Conservation (phyloP, 129 eudicot species). For the Arctium lappa region DNA sequence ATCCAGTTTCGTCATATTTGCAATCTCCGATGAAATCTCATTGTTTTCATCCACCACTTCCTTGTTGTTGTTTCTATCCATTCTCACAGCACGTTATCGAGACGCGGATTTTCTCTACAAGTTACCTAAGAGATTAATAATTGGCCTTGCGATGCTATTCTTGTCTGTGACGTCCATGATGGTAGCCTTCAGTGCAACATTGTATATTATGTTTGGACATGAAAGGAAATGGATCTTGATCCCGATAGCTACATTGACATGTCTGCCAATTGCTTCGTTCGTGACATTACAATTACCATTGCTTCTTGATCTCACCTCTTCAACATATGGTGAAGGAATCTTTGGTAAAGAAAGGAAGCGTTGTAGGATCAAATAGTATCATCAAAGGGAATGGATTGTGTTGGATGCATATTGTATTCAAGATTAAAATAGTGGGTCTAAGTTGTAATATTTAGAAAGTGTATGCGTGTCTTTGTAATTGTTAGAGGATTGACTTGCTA, state of each 20-base stretch:
- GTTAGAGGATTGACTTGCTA: no score
- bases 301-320: not conserved
- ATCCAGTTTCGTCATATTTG: not conserved
- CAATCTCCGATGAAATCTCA: not conserved
- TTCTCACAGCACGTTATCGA: not conserved
- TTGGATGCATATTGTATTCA: no score
- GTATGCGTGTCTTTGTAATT: no score
- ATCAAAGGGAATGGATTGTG: not conserved
- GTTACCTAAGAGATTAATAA: not conserved
- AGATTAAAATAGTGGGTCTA: no score
- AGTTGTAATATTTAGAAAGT: no score
- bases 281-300: not conserved
- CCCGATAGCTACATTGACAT: not conserved
- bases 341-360: not conserved
- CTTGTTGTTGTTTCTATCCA: not conserved
- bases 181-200: not conserved
- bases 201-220: not conserved
- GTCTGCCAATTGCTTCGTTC: not conserved
- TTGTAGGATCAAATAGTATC: not conserved
- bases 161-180: not conserved
- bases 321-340: not conserved
- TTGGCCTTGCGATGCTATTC: not conserved
- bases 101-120: not conserved
- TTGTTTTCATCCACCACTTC: not conserved
- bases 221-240: not conserved